Evolutionary conservation across 2,329 filamentous ascomycete genomes (phyloP), one percentile per base, ranked within the genome.

Genomic region (Helotiales sp.): DNA sequence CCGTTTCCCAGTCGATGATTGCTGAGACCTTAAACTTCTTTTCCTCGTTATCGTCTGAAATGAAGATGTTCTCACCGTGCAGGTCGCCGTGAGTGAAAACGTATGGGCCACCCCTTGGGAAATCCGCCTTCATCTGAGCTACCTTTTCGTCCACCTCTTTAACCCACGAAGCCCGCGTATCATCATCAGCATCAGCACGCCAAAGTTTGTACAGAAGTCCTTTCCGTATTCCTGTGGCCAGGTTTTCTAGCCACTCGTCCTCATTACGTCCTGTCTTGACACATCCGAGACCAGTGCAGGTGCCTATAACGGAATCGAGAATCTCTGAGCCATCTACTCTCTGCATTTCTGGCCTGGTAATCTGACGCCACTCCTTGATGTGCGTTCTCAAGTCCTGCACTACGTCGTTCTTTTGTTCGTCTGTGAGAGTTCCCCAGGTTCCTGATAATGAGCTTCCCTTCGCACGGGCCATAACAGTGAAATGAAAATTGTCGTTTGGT

Each of bases 71-170:
- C 5, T 67, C 64, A 46, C 61, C 62, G 8, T 66, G 69, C 5
- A 76, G 65, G 52, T 77, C 73, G 5, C 69, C 67, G 53, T 77
- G 72, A 1, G 72, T 75, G 58, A 76, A 76, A 22, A 71, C 70
- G 50, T 69, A 71, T 13, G 69, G 72, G 49, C 34, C 56, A 27
- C 52, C 46, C 25, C 48, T 34, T 51, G 63, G 55, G 33, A 60
- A 52, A 34, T 54, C 52, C 5, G 48, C 46, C 34, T 58, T 57
- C 29, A 58, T 42, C 38, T 46, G 22, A 5, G 12, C 42, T 15
- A 58, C 31, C 36, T 54, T 42, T 31, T 58, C 51, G 30, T 50
- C 55, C 5, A 31, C 55, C 31, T 53, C 15, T 30, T 48, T 52
- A 25, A 38, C n/a, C 38, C 49, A 52, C 2, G 49, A 48, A 3